Conservation (phyloP, 23 red algal species). For the Gracilariopsis chorda region DNA sequence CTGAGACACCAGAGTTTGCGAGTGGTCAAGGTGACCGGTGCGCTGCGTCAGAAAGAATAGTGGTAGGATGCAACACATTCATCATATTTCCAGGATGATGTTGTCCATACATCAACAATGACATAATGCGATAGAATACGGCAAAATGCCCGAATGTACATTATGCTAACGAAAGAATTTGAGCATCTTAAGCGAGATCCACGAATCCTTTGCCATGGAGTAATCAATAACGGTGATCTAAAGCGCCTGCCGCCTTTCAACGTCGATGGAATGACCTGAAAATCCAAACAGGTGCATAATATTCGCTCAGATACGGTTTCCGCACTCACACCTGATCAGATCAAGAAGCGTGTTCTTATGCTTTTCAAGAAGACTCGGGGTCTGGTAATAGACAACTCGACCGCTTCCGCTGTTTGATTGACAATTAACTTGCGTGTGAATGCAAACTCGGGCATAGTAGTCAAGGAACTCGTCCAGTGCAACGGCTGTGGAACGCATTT, state of each 20-base stretch:
- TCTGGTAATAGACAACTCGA: not conserved
- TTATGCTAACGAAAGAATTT: conserved; percentile 54
- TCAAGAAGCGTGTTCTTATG: conserved; percentile 61
- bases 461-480: too few relatives aligned
- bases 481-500: too few relatives aligned
- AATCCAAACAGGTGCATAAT: conserved; percentile 69
- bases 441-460: too few relatives aligned
- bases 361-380: conserved; percentile 44
- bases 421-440: too few relatives aligned
- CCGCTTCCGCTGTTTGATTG: too few relatives aligned
- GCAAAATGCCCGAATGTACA: conserved; percentile 50
- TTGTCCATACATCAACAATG: conserved; percentile 48
- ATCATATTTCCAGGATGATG: conserved; percentile 44
- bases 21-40: conserved; percentile 40
- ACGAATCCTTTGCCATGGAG: conserved; percentile 50
- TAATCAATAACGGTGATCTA: conserved; percentile 72
- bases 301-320: conserved; percentile 51
- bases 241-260: conserved; percentile 81
- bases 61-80: conserved; percentile 48
- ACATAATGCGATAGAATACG: conserved; percentile 71
- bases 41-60: conserved; percentile 44
- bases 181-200: conserved; percentile 68
- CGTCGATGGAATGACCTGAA: conserved; percentile 76
- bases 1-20: conserved; percentile 76
- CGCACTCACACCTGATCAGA: conserved; percentile 62